phyloP scores from a whole-genome alignment of 257 asterid genomes.

The Rubia yunnanensis region DNA sequence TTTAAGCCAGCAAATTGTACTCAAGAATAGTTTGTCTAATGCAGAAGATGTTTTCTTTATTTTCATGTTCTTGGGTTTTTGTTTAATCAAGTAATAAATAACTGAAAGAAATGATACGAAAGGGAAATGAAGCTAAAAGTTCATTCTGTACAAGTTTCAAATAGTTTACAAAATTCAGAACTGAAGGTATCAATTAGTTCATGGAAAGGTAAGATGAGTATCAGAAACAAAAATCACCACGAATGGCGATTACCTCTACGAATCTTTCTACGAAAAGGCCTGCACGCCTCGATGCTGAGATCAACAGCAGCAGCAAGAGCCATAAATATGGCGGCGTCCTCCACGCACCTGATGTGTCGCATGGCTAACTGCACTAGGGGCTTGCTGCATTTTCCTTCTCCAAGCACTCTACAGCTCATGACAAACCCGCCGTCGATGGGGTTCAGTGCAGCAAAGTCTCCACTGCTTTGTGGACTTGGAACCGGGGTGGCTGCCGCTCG shows the following conservation, averaged over 20 bases:
- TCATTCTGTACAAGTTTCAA: conserved; percentile 12
- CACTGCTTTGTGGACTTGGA: conserved; percentile 85
- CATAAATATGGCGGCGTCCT: conserved; percentile 96
- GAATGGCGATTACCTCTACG: conserved; percentile 55
- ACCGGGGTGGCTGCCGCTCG: conserved; percentile 42
- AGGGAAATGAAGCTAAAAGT: conserved; percentile 1
- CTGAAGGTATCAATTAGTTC: background rate
- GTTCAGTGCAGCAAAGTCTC: conserved; percentile 55
- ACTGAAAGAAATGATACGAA: background rate
- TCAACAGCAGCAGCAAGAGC: conserved; percentile 95
- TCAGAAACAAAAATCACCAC: conserved; percentile 36
- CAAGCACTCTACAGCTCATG: conserved; percentile 81
- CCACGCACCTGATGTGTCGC: conserved; percentile 82
- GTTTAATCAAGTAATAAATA: background rate
- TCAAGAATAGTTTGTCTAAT: background rate
- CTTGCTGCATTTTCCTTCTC: conserved; percentile 80
- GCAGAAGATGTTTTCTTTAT: background rate
- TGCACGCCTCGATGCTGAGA: conserved; percentile 85
- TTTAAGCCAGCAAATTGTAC: conserved; percentile 17
- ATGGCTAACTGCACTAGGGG: conserved; percentile 82
- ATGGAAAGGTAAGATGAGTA: background rate
- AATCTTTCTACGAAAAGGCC: conserved; percentile 64
- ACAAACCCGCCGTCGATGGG: conserved; percentile 74
- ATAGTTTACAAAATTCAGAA: conserved; percentile 12
- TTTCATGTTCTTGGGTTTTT: background rate